Percentiles rank a stretch among this genome's conserved stretches.
phyloP scores from a whole-genome alignment of 805 yeast genomes.

The Lachancea waltii region DNA sequence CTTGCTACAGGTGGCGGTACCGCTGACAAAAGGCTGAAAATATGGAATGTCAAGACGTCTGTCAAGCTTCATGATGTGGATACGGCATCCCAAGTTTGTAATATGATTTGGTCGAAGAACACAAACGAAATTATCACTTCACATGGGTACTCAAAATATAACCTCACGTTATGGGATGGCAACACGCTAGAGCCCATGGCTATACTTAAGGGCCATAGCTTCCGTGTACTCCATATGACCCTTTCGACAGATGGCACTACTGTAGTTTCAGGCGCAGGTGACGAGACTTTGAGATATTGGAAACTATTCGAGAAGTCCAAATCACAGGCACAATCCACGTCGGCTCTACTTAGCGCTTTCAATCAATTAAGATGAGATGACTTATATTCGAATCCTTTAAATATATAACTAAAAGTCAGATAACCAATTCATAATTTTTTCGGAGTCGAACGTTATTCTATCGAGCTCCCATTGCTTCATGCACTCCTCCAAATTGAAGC shows the following conservation, averaged over 20 bases:
- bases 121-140: slow-evolving; percentile 90
- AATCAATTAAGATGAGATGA: slow-evolving; percentile 53
- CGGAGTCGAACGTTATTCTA: slow-evolving; percentile 13
- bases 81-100: slow-evolving; percentile 95
- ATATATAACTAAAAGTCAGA: slow-evolving; percentile 12
- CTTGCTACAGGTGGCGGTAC: slow-evolving; percentile 97
- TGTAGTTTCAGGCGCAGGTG: slow-evolving; percentile 97
- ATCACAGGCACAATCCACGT: slow-evolving; percentile 49
- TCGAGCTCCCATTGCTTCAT: slow-evolving; percentile 17
- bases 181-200: slow-evolving; percentile 89
- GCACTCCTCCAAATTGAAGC: slow-evolving; percentile 18
- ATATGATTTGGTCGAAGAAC: slow-evolving; percentile 85
- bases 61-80: slow-evolving; percentile 69
- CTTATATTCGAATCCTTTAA: neutral
- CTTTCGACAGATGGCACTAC: slow-evolving; percentile 95
- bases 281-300: slow-evolving; percentile 95
- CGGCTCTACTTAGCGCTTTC: slow-evolving; percentile 66
- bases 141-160: slow-evolving; percentile 89
- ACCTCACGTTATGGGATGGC: slow-evolving; percentile 89
- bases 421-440: slow-evolving; percentile 22
- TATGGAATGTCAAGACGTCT: slow-evolving; percentile 89
- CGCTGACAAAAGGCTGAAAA: slow-evolving; percentile 80
- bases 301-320: slow-evolving; percentile 79
- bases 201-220: slow-evolving; percentile 88
- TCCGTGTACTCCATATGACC: slow-evolving; percentile 81